Evolutionary conservation across 345 rosid genomes (phyloP).

Genomic region (Combretum micranthum): DNA sequence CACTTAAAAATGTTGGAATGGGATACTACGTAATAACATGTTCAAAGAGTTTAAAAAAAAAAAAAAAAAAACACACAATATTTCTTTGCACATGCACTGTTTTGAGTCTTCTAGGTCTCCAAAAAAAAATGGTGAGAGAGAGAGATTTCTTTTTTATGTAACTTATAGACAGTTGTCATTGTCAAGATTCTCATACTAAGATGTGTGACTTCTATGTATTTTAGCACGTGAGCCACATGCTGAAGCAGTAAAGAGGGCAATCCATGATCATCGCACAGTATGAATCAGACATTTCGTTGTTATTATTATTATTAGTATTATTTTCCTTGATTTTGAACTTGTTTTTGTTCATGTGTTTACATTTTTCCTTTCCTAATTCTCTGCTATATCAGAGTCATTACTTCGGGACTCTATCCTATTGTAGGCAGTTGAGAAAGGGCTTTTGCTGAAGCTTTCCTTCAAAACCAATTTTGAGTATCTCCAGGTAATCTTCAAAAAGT

Average conservation of each 20-base stretch:
- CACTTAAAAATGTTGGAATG: not conserved
- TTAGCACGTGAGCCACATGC: constrained; percentile 54
- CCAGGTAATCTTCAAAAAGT: constrained; percentile 46
- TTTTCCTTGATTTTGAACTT: not conserved
- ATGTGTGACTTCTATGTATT: constrained; percentile 20
- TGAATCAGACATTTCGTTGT: constrained; percentile 18
- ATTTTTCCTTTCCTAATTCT: not conserved
- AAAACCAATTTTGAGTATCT: constrained; percentile 90
- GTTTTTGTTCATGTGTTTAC: constrained; percentile 1
- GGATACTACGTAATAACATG: not conserved
- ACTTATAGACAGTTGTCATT: not conserved
- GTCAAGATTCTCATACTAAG: not conserved
- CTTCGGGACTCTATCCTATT: constrained; percentile 12
- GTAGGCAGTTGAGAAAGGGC: constrained; percentile 60
- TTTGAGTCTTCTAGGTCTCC: too few relatives aligned
- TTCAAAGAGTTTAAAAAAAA: not conserved
- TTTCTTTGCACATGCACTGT: too few relatives aligned
- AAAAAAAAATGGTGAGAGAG: too few relatives aligned
- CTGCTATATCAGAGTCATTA: not conserved
- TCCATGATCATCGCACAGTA: constrained; percentile 68
- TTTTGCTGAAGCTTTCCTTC: constrained; percentile 75
- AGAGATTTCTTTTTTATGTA: not conserved
- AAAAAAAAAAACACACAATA: too few relatives aligned
- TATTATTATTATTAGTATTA: not conserved
- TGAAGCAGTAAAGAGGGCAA: constrained; percentile 68